Percentiles rank a stretch among this genome's conserved stretches.
Evolutionary conservation across 768 basidiomycete species (phyloP).

Genomic region (Punctularia strigosozonata): DNA sequence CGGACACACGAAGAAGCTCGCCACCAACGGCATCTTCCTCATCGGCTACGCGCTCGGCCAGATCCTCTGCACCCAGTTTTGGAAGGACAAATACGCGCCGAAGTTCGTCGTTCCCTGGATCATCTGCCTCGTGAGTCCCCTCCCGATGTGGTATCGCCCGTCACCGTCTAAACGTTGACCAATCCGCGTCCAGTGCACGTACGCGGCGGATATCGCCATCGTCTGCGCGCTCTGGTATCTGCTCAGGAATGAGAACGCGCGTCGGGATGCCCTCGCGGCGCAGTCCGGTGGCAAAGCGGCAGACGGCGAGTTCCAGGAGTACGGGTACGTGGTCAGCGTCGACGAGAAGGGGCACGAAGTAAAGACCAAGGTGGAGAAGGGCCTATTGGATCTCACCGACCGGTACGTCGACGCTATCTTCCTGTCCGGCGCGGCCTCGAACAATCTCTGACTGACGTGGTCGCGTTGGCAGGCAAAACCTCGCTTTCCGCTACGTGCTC

Average conservation of each 20-base stretch:
- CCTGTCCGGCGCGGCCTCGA: too few species aligned
- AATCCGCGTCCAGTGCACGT: background rate
- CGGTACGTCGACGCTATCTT: too few species aligned
- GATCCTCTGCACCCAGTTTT: conserved; percentile 15
- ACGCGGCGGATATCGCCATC: conserved; percentile 6
- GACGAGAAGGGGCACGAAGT: conserved; percentile 4
- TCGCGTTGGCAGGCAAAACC: too few species aligned
- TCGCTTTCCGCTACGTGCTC: too few species aligned
- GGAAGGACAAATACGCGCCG: conserved; percentile 10
- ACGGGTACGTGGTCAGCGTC: conserved; percentile 7
- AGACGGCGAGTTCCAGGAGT: conserved; percentile 7
- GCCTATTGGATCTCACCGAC: conserved; percentile 10
- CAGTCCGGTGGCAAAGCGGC: too few species aligned
- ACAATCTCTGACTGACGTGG: too few species aligned
- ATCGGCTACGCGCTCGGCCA: conserved; percentile 21
- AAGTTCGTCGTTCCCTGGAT: conserved; percentile 14
- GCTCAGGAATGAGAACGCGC: conserved; percentile 9
- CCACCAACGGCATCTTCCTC: conserved; percentile 15
- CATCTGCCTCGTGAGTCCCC: conserved; percentile 15
- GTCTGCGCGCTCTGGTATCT: conserved; percentile 7
- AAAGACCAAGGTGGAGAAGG: conserved; percentile 8
- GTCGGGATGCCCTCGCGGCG: conserved; percentile 9
- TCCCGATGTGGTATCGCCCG: conserved; percentile 3
- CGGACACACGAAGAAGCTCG: conserved; percentile 12
- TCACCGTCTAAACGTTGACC: too few species aligned